Percentiles rank a stretch among this genome's conserved stretches.
These are phyloP conservation scores for Monosporascus ibericus DNA, from an alignment of 2,329 filamentous ascomycete genomes.

Conservation along the genomic window DNA sequence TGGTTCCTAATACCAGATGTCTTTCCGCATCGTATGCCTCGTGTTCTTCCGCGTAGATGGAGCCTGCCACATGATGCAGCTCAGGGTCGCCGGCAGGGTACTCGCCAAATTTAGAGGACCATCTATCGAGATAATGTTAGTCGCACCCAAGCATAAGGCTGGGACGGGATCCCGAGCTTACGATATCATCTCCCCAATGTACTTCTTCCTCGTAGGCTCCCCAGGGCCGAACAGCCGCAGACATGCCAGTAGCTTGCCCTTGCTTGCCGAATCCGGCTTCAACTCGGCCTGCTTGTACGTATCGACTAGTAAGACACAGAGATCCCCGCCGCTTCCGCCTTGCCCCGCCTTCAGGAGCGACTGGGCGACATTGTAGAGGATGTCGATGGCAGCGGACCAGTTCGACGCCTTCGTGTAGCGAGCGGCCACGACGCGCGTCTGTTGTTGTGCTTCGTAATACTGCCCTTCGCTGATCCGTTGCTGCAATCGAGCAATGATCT, in stretches of 20 bases:
- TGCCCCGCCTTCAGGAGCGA: slow-evolving; percentile 88
- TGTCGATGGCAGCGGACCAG: slow-evolving; percentile 79
- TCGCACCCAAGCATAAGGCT: no score
- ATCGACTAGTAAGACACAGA: slow-evolving; percentile 81
- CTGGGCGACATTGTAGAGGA: slow-evolving; percentile 77
- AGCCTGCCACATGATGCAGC: slow-evolving; percentile 85
- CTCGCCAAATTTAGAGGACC: slow-evolving; percentile 81
- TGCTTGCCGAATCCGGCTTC: slow-evolving; percentile 66
- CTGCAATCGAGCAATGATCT: slow-evolving; percentile 63
- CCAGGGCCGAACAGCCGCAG: slow-evolving; percentile 73
- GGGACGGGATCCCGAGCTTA: slow-evolving; percentile 32
- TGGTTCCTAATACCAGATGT: slow-evolving; percentile 82
- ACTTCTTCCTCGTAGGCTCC: slow-evolving; percentile 90
- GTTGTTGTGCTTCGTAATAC: slow-evolving; percentile 97
- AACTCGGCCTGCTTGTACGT: slow-evolving; percentile 85
- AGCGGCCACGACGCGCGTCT: slow-evolving; percentile 89
- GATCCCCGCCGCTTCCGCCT: slow-evolving; percentile 84
- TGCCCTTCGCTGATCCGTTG: slow-evolving; percentile 84
- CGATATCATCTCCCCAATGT: slow-evolving; percentile 77
- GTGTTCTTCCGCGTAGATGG: slow-evolving; percentile 85
- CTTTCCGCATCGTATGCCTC: slow-evolving; percentile 90
- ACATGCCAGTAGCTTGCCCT: slow-evolving; percentile 70
- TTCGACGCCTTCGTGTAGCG: slow-evolving; percentile 87
- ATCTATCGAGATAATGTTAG: slow-evolving; percentile 38
- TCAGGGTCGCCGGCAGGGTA: slow-evolving; percentile 90